Conservation (phyloP, 2,329 filamentous ascomycete species). For the Microdochium trichocladiopsis region DNA sequence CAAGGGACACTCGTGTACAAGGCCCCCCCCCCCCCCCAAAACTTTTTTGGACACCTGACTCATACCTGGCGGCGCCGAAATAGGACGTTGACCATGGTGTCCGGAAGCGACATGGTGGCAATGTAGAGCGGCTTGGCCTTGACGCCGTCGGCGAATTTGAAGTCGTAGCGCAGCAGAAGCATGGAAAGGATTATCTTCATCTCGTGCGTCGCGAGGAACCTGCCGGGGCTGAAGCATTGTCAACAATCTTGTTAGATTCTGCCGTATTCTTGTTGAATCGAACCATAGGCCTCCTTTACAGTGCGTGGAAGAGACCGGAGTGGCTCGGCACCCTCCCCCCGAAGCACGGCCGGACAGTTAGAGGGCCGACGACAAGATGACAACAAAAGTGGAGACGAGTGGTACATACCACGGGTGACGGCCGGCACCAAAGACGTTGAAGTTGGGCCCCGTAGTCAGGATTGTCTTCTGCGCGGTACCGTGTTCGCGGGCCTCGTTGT, state of each 20-base stretch:
- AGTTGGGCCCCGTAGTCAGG: conserved; percentile 2
- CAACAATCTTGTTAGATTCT: no score
- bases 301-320: no score
- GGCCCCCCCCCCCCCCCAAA: no score
- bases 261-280: no score
- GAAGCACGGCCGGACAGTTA: no score
- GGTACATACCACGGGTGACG: conserved; percentile 3
- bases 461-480: conserved; percentile 3
- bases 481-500: not conserved
- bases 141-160: conserved; percentile 1
- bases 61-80: no score
- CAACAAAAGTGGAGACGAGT: not conserved
- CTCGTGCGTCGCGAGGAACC: conserved; percentile 3
- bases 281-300: no score
- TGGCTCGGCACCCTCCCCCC: no score
- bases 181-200: conserved; percentile 5
- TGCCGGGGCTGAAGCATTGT: conserved; percentile 1
- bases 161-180: conserved; percentile 3
- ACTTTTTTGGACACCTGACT: no score
- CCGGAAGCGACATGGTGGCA: conserved; percentile 4
- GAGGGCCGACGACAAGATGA: no score
- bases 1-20: no score
- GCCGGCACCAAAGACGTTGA: conserved; percentile 3
- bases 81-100: conserved; percentile 3
- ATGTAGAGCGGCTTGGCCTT: conserved; percentile 3